phyloP scores from a whole-genome alignment of 345 rosid genomes.

The Erucastrum elatum region DNA sequence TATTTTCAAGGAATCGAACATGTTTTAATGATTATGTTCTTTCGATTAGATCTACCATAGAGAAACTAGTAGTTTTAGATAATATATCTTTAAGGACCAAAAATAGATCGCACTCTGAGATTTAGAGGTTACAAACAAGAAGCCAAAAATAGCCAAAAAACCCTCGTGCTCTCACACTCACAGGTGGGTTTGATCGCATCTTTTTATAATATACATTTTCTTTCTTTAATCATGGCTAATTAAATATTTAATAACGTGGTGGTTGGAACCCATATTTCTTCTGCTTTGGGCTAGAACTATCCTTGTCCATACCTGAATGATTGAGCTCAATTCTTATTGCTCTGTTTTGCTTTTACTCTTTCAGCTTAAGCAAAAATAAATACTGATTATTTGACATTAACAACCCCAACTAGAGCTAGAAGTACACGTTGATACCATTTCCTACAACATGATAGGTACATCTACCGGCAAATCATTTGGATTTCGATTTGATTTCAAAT shows the following conservation, averaged over 20 bases:
- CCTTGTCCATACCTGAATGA: background rate
- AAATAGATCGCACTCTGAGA: no score
- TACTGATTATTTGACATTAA: background rate
- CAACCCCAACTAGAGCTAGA: background rate
- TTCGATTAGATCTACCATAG: background rate
- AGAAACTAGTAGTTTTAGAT: no score
- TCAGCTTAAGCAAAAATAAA: background rate
- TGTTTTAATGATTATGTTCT: background rate
- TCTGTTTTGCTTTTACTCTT: background rate
- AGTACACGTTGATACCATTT: background rate
- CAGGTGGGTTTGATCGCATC: no score
- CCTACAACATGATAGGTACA: background rate
- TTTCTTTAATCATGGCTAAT: background rate
- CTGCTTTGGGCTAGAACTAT: background rate
- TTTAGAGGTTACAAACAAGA: no score
- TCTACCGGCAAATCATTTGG: background rate
- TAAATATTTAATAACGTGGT: background rate
- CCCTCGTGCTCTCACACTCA: no score
- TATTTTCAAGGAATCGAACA: background rate
- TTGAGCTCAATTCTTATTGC: background rate
- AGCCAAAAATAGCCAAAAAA: no score
- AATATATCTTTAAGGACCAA: no score
- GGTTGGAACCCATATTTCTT: background rate
- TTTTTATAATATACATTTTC: background rate
- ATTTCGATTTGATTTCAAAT: background rate